Base-by-base conservation (phyloP, 2,329 filamentous ascomycete species). In the Malbranchea zuffiana region DNA sequence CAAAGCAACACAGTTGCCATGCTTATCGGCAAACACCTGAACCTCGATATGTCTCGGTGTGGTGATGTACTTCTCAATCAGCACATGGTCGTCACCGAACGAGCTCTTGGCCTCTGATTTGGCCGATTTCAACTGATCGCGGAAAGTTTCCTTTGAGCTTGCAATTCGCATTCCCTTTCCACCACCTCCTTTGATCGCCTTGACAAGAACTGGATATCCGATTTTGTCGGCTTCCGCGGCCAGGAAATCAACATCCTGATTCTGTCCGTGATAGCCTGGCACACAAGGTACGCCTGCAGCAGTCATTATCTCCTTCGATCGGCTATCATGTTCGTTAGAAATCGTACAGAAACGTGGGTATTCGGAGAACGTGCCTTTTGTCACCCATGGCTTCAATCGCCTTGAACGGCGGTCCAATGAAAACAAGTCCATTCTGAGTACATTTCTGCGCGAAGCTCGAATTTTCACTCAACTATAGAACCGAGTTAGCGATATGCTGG, bases 231-330 rank as follows among this genome's bases (percentile, higher is more conserved):
- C 88, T 55, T 88, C 77, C 6, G 67, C 63, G 38, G 84, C 71
- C 18, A 81, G 63, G 42, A 70, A 67, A 6, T 61, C 55, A 1
- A 72, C 65, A 32, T 80, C 75, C 63, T 98, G 90, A 35, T 94
- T 83, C 1, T 69, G 52, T 12, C 90, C 90, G 56, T 96, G 90
- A 53, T 98, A 98, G 1, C 90, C 90, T 0, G 90, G 90, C 32
- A 98, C 90, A 52, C 90, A 96, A 3, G 87, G 87, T 3, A 98
- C 90, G 6, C 86, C 85, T n/a, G 90, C 88, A 3, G 77, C 76
- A 21, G 75, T 85, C 90, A 98, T 96, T 54, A 98, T 95, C 56
- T 94, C 82, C 61, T 98, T 98, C 35, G 83, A 90, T 42, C 82
- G 72, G 38, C 72, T 72, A 35, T 11, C 13, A 7, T 16, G 12